Percentiles rank a stretch among this genome's conserved stretches.
phyloP scores from a whole-genome alignment of 495 filamentous ascomycete species.

The Immersiella caudata region DNA sequence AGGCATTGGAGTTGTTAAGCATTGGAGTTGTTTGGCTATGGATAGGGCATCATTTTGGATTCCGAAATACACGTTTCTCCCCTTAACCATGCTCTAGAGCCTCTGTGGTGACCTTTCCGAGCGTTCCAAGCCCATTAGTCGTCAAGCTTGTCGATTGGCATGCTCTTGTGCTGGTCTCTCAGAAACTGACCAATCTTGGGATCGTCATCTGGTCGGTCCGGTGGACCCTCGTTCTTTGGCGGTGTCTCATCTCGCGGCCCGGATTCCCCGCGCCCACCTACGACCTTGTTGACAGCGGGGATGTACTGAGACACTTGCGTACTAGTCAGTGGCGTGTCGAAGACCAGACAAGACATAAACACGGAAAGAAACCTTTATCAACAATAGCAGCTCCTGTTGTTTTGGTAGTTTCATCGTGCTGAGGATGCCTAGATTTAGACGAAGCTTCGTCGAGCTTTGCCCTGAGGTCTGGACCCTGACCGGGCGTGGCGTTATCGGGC shows the following conservation, averaged over 20 bases:
- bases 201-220: conserved; percentile 38
- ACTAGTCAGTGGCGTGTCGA: not conserved
- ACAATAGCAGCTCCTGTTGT: conserved; percentile 20
- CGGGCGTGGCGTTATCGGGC: not conserved
- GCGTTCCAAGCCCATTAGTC: not conserved
- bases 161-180: conserved; percentile 42
- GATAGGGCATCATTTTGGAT: not conserved
- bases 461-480: not conserved
- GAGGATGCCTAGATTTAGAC: not conserved
- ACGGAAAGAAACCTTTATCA: conserved; percentile 32
- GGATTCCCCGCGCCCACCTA: conserved; percentile 25
- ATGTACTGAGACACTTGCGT: conserved; percentile 33
- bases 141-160: conserved; percentile 11
- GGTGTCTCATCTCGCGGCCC: conserved; percentile 1
- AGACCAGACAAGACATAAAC: not conserved
- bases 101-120: too few relatives aligned
- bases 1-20: not conserved
- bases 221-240: conserved; percentile 26
- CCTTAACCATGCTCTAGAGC: not conserved
- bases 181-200: conserved; percentile 41
- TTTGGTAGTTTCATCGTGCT: not conserved
- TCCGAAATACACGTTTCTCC: not conserved
- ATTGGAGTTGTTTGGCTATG: not conserved
- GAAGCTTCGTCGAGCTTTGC: not conserved
- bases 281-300: conserved; percentile 28